Percentiles rank a stretch among this genome's conserved stretches.
phyloP scores from a whole-genome alignment of 495 filamentous ascomycete genomes.

The Neurospora sp. region DNA sequence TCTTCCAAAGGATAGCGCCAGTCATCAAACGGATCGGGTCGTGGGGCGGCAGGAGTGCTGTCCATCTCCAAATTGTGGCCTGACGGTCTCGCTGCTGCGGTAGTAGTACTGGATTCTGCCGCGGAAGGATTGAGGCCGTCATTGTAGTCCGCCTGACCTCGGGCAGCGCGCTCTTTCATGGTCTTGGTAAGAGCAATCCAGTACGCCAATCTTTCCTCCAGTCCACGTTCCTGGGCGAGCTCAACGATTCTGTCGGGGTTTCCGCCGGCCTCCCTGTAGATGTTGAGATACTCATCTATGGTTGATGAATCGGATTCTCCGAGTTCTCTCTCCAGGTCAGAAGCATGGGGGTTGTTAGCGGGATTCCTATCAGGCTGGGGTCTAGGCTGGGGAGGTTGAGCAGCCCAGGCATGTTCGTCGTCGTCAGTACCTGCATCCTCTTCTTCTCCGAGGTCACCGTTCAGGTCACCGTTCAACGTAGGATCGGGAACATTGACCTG shows the following conservation, averaged over 20 bases:
- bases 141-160: not conserved
- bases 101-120: not conserved
- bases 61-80: not conserved
- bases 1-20: not conserved
- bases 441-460: not conserved
- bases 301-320: slow-evolving; percentile 8
- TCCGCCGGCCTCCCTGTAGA: slow-evolving; percentile 44
- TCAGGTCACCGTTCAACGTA: not conserved
- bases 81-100: not conserved
- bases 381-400: not conserved
- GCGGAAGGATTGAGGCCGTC: not conserved
- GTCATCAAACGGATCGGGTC: not conserved
- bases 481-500: slow-evolving; percentile 1
- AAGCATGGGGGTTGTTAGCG: not conserved
- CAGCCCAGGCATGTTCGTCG: slow-evolving; percentile 4
- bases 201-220: slow-evolving; percentile 44
- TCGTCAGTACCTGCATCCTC: slow-evolving; percentile 13
- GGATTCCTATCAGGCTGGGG: not conserved
- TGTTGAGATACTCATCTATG: slow-evolving; percentile 39
- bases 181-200: slow-evolving; percentile 32
- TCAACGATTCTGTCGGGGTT: slow-evolving; percentile 48
- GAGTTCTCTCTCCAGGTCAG: not conserved
- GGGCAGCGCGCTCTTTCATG: slow-evolving; percentile 12
- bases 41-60: not conserved
- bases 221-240: slow-evolving; percentile 53